A percentile compares a stretch with the other conserved stretches of the same genome.
Conservation (phyloP, 1,284 basidiomycete species). For the Lentinus polychrous region DNA sequence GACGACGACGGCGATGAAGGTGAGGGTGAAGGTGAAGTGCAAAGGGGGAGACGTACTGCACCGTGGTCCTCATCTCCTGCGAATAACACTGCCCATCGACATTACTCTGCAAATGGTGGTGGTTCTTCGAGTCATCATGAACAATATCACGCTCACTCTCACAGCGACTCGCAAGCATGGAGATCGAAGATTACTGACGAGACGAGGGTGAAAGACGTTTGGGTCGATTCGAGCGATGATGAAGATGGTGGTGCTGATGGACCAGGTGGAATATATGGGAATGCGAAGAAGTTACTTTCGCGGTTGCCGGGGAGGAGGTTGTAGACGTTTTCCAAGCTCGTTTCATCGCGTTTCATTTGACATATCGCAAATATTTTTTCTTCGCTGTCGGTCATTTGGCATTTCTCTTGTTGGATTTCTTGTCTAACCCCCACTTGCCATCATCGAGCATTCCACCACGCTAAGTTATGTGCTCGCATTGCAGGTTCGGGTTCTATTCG, state of each 20-base stretch:
- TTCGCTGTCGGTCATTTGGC: not conserved
- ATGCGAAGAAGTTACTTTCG: conserved; percentile 46
- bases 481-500: no score
- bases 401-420: not conserved
- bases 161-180: conserved; percentile 16
- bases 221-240: conserved; percentile 61
- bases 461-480: no score
- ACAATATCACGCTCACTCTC: no score
- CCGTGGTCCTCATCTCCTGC: conserved; percentile 15
- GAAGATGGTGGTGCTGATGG: conserved; percentile 67
- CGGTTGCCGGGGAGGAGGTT: conserved; percentile 33
- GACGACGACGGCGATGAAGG: conserved; percentile 27
- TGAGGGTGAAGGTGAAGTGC: not conserved
- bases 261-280: no score
- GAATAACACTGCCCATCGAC: conserved; percentile 1
- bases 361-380: not conserved
- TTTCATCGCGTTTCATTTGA: no score
- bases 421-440: no score
- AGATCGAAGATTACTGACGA: conserved; percentile 18
- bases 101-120: not conserved
- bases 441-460: no score
- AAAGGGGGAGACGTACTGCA: conserved; percentile 11
- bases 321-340: conserved; percentile 14
- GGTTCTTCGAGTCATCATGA: conserved; percentile 1
- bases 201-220: conserved; percentile 35